Evolutionary conservation across 257 asterid genomes (phyloP).

Genomic region (Primulina eburnea): DNA sequence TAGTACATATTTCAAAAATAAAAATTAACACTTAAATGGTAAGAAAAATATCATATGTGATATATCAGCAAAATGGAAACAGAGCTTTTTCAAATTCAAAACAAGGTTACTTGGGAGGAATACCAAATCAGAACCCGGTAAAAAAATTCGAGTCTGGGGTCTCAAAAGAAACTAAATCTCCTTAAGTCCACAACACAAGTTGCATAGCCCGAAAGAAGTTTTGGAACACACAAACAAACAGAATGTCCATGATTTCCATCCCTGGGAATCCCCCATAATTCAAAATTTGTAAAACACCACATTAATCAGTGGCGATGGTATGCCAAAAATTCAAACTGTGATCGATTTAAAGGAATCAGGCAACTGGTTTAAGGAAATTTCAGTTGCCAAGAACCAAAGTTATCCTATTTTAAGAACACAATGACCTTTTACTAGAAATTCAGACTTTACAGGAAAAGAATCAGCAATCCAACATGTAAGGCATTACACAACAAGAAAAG

Average conservation of each 20-base stretch:
- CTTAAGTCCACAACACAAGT: neutral
- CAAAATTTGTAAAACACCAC: neutral
- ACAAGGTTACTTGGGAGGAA: neutral
- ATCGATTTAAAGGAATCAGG: neutral
- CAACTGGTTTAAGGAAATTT: neutral
- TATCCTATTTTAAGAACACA: neutral
- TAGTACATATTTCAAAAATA: neutral
- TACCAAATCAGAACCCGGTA: neutral
- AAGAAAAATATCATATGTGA: neutral
- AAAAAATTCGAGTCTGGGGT: neutral
- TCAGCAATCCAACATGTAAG: neutral
- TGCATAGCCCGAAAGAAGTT: neutral
- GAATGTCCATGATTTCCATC: neutral
- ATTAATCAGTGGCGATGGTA: neutral
- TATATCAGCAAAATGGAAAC: neutral
- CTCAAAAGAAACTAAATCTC: neutral
- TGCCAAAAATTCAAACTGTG: neutral
- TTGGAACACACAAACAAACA: neutral
- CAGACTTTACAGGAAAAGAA: constrained; percentile 6
- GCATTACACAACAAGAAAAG: neutral
- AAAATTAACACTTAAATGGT: neutral
- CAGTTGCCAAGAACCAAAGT: neutral
- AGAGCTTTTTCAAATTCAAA: neutral
- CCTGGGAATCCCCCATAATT: neutral
- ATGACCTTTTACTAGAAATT: neutral